Evolutionary conservation across 805 yeast species (phyloP).

Genomic region (Isabelozyma pseudorhagii): DNA sequence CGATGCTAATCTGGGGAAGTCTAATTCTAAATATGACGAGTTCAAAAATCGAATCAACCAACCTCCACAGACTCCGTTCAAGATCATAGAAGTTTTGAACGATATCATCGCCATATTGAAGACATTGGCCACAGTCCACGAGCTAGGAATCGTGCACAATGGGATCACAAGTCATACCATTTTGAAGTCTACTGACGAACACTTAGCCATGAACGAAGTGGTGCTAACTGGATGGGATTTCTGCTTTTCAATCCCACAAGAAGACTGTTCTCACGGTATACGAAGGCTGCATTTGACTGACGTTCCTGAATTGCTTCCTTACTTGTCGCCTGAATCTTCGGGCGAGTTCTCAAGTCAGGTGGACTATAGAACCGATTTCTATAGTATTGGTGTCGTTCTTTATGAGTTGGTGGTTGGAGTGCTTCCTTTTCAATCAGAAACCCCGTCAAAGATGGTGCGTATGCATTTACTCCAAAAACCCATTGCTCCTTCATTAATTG

Average conservation of each 20-base stretch:
- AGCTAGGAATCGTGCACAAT: slow-evolving; percentile 44
- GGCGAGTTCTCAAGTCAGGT: slow-evolving; percentile 35
- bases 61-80: slow-evolving; percentile 13
- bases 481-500: slow-evolving; percentile 32
- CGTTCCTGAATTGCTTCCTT: slow-evolving; percentile 40
- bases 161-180: slow-evolving; percentile 41
- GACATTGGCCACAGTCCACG: slow-evolving; percentile 29
- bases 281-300: slow-evolving; percentile 37
- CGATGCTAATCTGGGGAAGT: not conserved
- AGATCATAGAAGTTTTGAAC: slow-evolving; percentile 16
- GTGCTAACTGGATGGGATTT: slow-evolving; percentile 49
- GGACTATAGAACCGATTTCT: slow-evolving; percentile 48
- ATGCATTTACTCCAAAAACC: slow-evolving; percentile 42
- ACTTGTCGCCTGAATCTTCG: slow-evolving; percentile 49
- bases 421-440: slow-evolving; percentile 41
- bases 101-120: slow-evolving; percentile 21
- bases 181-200: slow-evolving; percentile 26
- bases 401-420: slow-evolving; percentile 47
- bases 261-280: slow-evolving; percentile 40
- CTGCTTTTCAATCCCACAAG: slow-evolving; percentile 37
- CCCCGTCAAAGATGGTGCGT: slow-evolving; percentile 33
- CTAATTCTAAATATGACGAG: slow-evolving; percentile 7
- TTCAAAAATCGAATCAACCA: slow-evolving; percentile 11
- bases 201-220: slow-evolving; percentile 16
- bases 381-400: slow-evolving; percentile 47